These are phyloP conservation scores for Phaeosphaeriaceae sp. DNA, from an alignment of 2,329 filamentous ascomycete species.

Conservation along the genomic window DNA sequence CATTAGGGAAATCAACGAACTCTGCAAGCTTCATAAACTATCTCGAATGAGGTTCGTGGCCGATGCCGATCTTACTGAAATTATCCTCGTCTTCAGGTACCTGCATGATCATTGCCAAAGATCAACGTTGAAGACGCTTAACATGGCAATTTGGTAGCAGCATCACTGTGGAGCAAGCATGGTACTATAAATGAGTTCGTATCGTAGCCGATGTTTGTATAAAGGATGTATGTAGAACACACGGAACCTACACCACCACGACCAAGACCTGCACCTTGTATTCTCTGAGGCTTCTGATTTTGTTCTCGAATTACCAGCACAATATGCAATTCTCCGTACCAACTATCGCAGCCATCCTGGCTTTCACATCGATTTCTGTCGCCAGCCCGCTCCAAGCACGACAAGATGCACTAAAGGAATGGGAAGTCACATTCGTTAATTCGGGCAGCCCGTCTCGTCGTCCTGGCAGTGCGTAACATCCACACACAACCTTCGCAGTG, in stretches of 20 bases:
- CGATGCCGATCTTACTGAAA: conserved; percentile 6
- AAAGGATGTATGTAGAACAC: not conserved
- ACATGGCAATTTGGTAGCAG: not conserved
- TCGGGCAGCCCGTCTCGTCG: conserved; percentile 21
- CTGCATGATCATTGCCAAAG: conserved; percentile 1
- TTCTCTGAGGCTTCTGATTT: not conserved
- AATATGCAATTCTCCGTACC: conserved; percentile 13
- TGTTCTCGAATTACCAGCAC: not conserved
- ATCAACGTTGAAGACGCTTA: not conserved
- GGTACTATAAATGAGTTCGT: not conserved
- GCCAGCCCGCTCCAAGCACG: conserved; percentile 19
- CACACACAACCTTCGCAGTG: not conserved
- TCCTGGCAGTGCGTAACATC: conserved; percentile 11
- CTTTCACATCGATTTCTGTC: conserved; percentile 9
- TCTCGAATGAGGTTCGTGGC: not conserved
- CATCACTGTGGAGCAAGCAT: not conserved
- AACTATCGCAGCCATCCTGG: conserved; percentile 13
- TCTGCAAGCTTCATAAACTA: not conserved
- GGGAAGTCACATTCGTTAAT: conserved; percentile 21
- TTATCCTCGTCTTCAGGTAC: not conserved
- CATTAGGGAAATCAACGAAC: not conserved
- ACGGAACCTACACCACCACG: not conserved
- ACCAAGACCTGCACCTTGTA: not conserved
- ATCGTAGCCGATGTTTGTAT: not conserved
- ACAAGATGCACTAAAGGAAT: conserved; percentile 24